Percentiles rank a stretch among this genome's conserved stretches.
Evolutionary conservation across 148 eudicot genomes (phyloP).

Genomic region (Chenopodium album): DNA sequence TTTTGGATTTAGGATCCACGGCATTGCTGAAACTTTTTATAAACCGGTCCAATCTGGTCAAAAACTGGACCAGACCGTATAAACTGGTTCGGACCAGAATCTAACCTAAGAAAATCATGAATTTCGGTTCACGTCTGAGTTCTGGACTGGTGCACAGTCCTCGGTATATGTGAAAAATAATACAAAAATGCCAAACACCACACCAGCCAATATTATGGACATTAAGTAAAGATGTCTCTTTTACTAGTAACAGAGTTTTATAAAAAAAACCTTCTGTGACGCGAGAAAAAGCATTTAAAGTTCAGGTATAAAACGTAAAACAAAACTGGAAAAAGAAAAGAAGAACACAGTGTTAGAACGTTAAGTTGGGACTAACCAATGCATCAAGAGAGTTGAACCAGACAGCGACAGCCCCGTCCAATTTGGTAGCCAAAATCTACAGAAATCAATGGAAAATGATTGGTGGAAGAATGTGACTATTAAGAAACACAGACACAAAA

Average conservation of each 20-base stretch:
- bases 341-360: neutral
- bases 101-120: too few species aligned
- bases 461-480: neutral
- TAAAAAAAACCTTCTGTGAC: neutral
- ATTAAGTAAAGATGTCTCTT: neutral
- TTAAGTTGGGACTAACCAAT: slow-evolving; percentile 51
- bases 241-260: neutral
- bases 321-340: neutral
- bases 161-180: neutral
- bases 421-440: slow-evolving; percentile 95
- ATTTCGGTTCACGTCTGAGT: too few species aligned
- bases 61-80: too few species aligned
- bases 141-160: too few species aligned
- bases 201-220: neutral
- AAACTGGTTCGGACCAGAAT: too few species aligned
- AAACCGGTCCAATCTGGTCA: too few species aligned
- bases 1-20: too few species aligned
- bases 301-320: slow-evolving; percentile 2
- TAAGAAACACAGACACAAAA: neutral
- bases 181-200: neutral
- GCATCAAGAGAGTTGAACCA: slow-evolving; percentile 62
- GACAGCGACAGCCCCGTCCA: slow-evolving; percentile 81
- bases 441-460: slow-evolving; percentile 14
- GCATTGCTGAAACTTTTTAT: too few species aligned
- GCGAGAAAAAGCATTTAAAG: neutral